Evolutionary conservation across 352 stramenopile genomes (phyloP).

Genomic region (Pythium insidiosum): DNA sequence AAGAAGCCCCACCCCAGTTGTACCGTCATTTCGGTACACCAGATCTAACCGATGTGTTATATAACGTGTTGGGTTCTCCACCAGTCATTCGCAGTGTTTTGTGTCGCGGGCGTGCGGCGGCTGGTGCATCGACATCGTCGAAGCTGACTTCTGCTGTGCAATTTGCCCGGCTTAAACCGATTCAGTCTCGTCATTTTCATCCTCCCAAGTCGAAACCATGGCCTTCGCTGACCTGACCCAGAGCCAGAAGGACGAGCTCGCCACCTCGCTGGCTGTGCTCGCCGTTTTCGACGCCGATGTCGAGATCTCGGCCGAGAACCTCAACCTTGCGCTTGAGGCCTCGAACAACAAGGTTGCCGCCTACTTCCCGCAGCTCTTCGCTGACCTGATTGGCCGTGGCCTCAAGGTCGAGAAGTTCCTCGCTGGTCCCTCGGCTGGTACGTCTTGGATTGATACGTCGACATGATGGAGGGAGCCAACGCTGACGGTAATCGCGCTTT

Average conservation of each 20-base stretch:
- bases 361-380: constrained; percentile 79
- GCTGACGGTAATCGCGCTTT: no score
- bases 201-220: constrained; percentile 63
- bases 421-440: constrained; percentile 79
- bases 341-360: constrained; percentile 73
- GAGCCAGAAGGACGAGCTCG: constrained; percentile 81
- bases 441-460: constrained; percentile 9
- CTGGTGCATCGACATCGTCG: constrained; percentile 19
- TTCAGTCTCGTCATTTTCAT: constrained; percentile 62
- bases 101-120: constrained; percentile 6
- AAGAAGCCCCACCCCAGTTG: constrained; percentile 14
- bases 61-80: constrained; percentile 33
- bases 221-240: constrained; percentile 78
- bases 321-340: constrained; percentile 61
- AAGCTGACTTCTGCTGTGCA: constrained; percentile 65
- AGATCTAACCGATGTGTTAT: constrained; percentile 12
- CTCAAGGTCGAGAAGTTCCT: constrained; percentile 87
- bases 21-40: not conserved
- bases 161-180: constrained; percentile 72
- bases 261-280: constrained; percentile 76
- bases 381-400: constrained; percentile 70
- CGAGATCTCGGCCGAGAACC: constrained; percentile 75
- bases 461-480: no score
- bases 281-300: constrained; percentile 66
- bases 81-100: constrained; percentile 57